Base-by-base conservation (phyloP, 352 stramenopile species). In the Phytophthora brassicae region DNA sequence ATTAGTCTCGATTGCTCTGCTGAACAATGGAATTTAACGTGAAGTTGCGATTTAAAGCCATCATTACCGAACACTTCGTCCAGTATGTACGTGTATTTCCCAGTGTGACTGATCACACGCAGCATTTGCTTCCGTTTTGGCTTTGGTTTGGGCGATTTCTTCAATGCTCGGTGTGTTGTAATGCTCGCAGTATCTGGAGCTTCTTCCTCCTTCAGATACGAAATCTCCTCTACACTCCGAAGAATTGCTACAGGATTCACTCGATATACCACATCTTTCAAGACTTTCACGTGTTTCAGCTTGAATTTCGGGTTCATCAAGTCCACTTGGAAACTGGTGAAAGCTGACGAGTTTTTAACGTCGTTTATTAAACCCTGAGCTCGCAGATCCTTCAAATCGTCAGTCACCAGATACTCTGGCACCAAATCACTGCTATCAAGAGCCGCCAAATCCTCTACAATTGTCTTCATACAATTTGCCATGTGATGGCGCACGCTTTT, bases 21-120 rank as follows among this genome's bases (percentile, higher is more conserved):
- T 23, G 70, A 79, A 54, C 79, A 91, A 14, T 68, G 67, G 28
- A 89, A 89, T 49, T 74, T 72, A 11, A 84, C 70, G 36, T 77
- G 71, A 26, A 88, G 9, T 7, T 73, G 64, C 16, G 75, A 71
- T 6, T 45, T 42, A 16, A 66, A 64, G 14, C 48, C 52, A 7
- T 48, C 36, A 22, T 70, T 77, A 2, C 73, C 70, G 28, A 81
- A 77, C 2, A 55, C 43, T 5, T 77, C 49, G 23, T 79, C 64
- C 11, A 86, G 29, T 26, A 77, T 19, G 39, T 87, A 88, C 19
- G 39, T 56, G 17, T 71, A 50, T 9, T 67, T 64, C 0, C 39
- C 43, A 11, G 2, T n/a, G 16, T 44, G 24, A 0, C 36, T 24
- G 7, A 66, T 45, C n/a, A 39, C 45, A 14, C 45, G 26, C 23